Evolutionary conservation across 495 filamentous ascomycete genomes (phyloP).

Genomic region (Oleoguttula mirabilis): DNA sequence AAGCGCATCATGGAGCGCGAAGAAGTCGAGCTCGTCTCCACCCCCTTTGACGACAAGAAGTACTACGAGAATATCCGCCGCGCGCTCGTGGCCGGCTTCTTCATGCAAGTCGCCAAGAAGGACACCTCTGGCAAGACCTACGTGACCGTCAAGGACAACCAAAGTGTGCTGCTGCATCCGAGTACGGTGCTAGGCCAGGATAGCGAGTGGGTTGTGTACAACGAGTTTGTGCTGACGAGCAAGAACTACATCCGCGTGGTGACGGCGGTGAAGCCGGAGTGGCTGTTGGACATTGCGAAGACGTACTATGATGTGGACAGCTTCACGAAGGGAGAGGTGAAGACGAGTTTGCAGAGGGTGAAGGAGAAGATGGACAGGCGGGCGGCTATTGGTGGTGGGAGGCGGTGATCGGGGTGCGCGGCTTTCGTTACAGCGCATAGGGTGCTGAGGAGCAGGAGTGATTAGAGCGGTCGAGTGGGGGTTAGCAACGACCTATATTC

Average conservation of each 20-base stretch:
- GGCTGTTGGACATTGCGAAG: slow-evolving; percentile 89
- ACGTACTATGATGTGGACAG: slow-evolving; percentile 78
- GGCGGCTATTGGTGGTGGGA: too few relatives aligned
- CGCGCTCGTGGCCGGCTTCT: slow-evolving; percentile 90
- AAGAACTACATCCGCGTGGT: slow-evolving; percentile 76
- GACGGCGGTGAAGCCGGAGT: slow-evolving; percentile 57
- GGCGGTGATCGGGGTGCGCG: too few relatives aligned
- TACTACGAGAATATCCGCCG: slow-evolving; percentile 96
- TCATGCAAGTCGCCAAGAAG: slow-evolving; percentile 98
- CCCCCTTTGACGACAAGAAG: slow-evolving; percentile 84
- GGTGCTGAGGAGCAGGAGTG: too few relatives aligned
- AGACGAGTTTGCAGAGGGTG: slow-evolving; percentile 58
- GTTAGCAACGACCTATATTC: too few relatives aligned
- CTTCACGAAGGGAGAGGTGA: slow-evolving; percentile 80
- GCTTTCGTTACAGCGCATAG: too few relatives aligned
- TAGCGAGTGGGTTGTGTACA: slow-evolving; percentile 94
- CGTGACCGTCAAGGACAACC: slow-evolving; percentile 86
- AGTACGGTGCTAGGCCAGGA: slow-evolving; percentile 75
- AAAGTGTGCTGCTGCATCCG: slow-evolving; percentile 83
- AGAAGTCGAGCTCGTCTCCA: slow-evolving; percentile 73
- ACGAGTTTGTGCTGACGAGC: slow-evolving; percentile 93
- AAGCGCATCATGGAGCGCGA: slow-evolving; percentile 92
- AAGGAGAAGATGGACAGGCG: slow-evolving; percentile 51
- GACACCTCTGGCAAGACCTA: slow-evolving; percentile 70
- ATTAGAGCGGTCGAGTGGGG: too few relatives aligned